phyloP scores from a whole-genome alignment of 306 rosid genomes.

The Carpinus viminea region DNA sequence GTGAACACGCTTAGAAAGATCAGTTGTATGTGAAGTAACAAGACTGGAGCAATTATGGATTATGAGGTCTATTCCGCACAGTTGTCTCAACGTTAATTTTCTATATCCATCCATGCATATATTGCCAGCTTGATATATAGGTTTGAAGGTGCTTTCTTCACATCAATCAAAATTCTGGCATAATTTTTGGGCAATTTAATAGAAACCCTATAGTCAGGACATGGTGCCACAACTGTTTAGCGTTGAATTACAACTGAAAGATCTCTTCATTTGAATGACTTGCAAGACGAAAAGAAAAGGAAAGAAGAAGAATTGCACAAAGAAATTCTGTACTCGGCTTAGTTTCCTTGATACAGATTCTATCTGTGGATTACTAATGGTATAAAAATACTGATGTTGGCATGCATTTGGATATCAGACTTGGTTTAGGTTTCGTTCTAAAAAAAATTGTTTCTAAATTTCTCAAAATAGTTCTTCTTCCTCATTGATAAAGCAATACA shows the following conservation, averaged over 20 bases:
- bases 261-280: background rate
- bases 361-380: background rate
- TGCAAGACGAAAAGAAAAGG: background rate
- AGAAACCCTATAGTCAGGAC: too few relatives aligned
- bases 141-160: background rate
- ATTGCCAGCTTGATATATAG: background rate
- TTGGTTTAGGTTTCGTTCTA: background rate
- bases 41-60: background rate
- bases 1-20: constrained; percentile 70
- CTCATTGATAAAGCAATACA: too few relatives aligned
- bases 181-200: too few relatives aligned
- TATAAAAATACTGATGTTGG: background rate
- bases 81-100: background rate
- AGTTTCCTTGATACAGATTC: background rate
- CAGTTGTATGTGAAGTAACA: constrained; percentile 20
- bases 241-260: background rate
- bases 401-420: background rate
- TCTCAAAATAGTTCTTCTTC: too few relatives aligned
- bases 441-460: background rate
- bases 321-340: background rate
- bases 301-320: background rate
- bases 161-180: too few relatives aligned
- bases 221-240: too few relatives aligned
- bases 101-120: background rate
- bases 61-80: too few relatives aligned